Evolutionary conservation across 2,329 filamentous ascomycete genomes (phyloP).

Genomic region (Penicillium sp.): DNA sequence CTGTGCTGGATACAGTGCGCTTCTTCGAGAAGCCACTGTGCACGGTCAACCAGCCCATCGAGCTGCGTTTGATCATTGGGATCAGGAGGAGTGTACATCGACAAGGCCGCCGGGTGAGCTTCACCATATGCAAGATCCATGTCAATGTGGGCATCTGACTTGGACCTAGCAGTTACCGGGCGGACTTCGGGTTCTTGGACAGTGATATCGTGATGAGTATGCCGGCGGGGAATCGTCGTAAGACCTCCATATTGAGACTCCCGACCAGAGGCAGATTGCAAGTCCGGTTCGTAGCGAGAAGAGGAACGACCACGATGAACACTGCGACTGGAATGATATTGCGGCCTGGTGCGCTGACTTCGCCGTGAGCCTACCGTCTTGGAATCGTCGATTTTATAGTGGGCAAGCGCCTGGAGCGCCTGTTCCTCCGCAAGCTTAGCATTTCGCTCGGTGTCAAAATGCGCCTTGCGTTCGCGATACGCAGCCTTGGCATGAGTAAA

Average conservation of each 20-base stretch:
- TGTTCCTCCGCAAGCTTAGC: conserved; percentile 53
- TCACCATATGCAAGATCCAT: conserved; percentile 91
- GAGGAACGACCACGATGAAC: conserved; percentile 18
- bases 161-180: conserved; percentile 28
- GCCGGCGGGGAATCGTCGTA: conserved; percentile 34
- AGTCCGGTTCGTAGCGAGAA: conserved; percentile 31
- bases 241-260: conserved; percentile 18
- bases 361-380: conserved; percentile 43
- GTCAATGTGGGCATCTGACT: conserved; percentile 55
- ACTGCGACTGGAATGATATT: conserved; percentile 30
- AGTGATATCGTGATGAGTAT: conserved; percentile 36
- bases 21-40: conserved; percentile 76
- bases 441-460: conserved; percentile 68
- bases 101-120: conserved; percentile 60
- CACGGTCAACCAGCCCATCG: conserved; percentile 64
- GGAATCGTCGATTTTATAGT: conserved; percentile 47
- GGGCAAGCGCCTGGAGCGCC: conserved; percentile 56
- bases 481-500: conserved; percentile 88
- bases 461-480: conserved; percentile 82
- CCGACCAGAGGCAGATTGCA: conserved; percentile 22
- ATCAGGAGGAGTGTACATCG: conserved; percentile 42
- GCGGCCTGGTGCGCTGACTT: conserved; percentile 33
- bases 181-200: conserved; percentile 24
- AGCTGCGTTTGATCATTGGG: conserved; percentile 54
- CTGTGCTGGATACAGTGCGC: conserved; percentile 84